Conservation (phyloP, 169 alveolate species). For the Eimeria acervulina region DNA sequence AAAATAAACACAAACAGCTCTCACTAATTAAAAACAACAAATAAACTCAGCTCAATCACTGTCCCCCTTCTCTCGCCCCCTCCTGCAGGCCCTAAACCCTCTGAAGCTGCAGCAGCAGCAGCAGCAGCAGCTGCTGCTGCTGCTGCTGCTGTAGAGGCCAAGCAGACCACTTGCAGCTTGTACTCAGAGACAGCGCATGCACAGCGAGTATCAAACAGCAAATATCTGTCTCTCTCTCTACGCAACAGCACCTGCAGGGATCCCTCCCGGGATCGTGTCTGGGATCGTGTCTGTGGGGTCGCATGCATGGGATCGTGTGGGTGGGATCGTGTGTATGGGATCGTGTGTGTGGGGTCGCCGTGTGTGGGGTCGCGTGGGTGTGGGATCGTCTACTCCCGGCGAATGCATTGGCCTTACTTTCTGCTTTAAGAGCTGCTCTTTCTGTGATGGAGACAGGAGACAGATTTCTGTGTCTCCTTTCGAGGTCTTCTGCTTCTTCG, state of each 20-base stretch:
- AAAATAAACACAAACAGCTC: too few species aligned
- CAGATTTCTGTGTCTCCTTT: not conserved
- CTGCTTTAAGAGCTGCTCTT: constrained; percentile 14
- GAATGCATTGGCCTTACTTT: constrained; percentile 39
- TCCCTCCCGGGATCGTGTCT: too few species aligned
- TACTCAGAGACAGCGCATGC: too few species aligned
- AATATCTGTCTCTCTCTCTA: too few species aligned
- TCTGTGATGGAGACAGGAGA: constrained; percentile 23
- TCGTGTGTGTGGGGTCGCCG: not conserved
- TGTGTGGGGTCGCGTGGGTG: not conserved
- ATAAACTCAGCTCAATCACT: not conserved
- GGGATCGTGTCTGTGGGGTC: too few species aligned
- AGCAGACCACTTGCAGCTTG: too few species aligned
- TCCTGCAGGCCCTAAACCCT: not conserved
- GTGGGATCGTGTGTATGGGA: too few species aligned
- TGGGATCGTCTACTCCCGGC: not conserved
- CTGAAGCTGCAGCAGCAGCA: not conserved
- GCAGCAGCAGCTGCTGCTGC: constrained; percentile 4
- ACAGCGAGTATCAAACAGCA: too few species aligned
- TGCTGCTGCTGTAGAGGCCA: not conserved
- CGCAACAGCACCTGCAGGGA: too few species aligned
- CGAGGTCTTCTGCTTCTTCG: not conserved
- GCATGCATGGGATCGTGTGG: too few species aligned
- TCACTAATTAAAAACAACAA: too few species aligned
- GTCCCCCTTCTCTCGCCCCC: not conserved